phyloP scores from a whole-genome alignment of 139 green algal species.

The Picochlorum sp. region DNA sequence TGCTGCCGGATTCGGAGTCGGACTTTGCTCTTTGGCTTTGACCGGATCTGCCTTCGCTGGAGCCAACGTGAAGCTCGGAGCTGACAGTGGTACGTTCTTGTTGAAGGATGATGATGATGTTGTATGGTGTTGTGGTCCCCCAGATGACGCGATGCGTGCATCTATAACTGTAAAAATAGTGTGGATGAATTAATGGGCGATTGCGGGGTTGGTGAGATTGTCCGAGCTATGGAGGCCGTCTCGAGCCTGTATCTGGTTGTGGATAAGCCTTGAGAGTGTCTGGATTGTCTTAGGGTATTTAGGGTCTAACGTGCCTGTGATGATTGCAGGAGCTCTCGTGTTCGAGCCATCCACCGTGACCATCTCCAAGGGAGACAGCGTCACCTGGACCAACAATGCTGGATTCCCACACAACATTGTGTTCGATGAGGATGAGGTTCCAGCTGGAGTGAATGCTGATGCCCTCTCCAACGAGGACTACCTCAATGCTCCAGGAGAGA shows the following conservation, averaged over 20 bases:
- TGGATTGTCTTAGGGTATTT: neutral
- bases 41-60: conserved; percentile 48
- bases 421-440: conserved; percentile 76
- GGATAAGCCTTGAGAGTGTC: no score
- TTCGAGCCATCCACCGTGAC: conserved; percentile 50
- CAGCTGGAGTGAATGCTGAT: conserved; percentile 70
- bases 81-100: conserved; percentile 23
- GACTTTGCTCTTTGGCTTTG: conserved; percentile 56
- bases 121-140: no score
- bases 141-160: no score
- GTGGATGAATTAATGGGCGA: no score
- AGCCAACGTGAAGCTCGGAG: conserved; percentile 66
- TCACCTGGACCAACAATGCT: conserved; percentile 79
- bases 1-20: conserved; percentile 41
- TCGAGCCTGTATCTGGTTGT: no score
- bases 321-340: conserved; percentile 34
- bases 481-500: conserved; percentile 86
- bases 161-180: no score
- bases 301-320: neutral
- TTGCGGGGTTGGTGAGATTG: no score
- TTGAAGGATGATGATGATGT: neutral
- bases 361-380: conserved; percentile 63
- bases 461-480: conserved; percentile 77
- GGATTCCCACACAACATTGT: conserved; percentile 70
- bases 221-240: no score